A percentile compares a stretch with the other conserved stretches of the same genome.
Conservation (phyloP, 352 stramenopile genomes). For the Phytophthora boehmeriae region DNA sequence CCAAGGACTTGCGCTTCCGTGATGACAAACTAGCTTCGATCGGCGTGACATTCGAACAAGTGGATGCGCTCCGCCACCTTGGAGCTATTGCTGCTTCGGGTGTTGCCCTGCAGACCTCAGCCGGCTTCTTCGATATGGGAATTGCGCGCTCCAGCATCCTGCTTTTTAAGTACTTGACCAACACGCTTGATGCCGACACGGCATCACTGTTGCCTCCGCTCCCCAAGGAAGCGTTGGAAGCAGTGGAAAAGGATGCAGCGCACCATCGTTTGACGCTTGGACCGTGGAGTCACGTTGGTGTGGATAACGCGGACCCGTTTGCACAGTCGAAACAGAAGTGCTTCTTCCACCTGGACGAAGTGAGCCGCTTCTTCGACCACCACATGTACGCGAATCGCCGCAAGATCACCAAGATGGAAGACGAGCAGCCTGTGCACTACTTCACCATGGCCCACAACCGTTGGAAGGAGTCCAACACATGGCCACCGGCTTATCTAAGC, state of each 20-base stretch:
- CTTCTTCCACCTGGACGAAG: slow-evolving; percentile 84
- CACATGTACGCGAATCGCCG: slow-evolving; percentile 75
- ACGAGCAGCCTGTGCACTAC: slow-evolving; percentile 82
- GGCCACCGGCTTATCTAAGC: slow-evolving; percentile 66
- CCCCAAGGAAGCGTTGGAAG: slow-evolving; percentile 38
- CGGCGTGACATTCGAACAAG: slow-evolving; percentile 44
- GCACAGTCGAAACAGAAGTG: slow-evolving; percentile 84
- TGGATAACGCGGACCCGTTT: slow-evolving; percentile 84
- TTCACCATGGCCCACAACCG: slow-evolving; percentile 78
- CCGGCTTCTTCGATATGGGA: slow-evolving; percentile 84
- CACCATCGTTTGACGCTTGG: slow-evolving; percentile 78
- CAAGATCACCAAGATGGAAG: slow-evolving; percentile 57
- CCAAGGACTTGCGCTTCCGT: slow-evolving; percentile 61
- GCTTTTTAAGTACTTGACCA: slow-evolving; percentile 82
- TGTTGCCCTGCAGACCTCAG: slow-evolving; percentile 71
- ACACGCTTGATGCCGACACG: slow-evolving; percentile 69
- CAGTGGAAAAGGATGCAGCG: slow-evolving; percentile 40
- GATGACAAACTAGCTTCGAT: slow-evolving; percentile 64
- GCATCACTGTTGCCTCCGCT: slow-evolving; percentile 57
- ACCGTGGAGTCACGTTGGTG: slow-evolving; percentile 82
- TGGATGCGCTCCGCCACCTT: slow-evolving; percentile 65
- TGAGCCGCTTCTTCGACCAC: slow-evolving; percentile 86
- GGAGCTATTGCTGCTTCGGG: slow-evolving; percentile 66
- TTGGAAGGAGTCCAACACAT: slow-evolving; percentile 69
- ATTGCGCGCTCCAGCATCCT: slow-evolving; percentile 73